Conservation (phyloP, 2,329 filamentous ascomycete genomes). For the Pseudogymnoascus sp. region DNA sequence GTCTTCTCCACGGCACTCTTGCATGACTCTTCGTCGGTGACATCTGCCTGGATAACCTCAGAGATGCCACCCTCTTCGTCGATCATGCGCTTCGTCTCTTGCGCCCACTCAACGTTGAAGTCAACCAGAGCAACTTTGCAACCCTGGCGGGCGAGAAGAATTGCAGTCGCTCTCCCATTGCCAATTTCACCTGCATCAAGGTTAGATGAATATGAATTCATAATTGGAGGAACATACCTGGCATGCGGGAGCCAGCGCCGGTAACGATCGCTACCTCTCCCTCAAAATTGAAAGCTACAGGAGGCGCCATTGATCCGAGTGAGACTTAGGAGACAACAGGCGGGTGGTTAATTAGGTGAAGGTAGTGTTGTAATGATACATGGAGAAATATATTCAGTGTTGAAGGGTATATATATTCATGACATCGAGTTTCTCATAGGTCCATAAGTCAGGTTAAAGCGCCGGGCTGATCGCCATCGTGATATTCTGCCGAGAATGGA, state of each 20-base stretch:
- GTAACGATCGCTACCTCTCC: constrained; percentile 47
- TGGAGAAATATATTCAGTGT: neutral
- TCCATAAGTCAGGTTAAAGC: neutral
- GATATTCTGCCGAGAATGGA: neutral
- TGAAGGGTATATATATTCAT: neutral
- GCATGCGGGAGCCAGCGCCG: constrained; percentile 44
- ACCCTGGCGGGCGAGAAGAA: constrained; percentile 54
- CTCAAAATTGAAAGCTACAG: neutral
- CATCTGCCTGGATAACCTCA: constrained; percentile 44
- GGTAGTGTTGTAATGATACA: neutral
- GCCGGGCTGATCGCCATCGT: neutral
- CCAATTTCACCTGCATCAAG: constrained; percentile 49
- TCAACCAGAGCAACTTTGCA: constrained; percentile 54
- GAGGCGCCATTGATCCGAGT: neutral
- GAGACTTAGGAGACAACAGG: neutral
- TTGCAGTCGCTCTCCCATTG: constrained; percentile 52
- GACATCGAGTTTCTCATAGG: neutral
- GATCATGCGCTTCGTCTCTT: constrained; percentile 36
- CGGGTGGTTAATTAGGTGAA: neutral
- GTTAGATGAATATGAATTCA: neutral
- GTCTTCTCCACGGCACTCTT: constrained; percentile 35
- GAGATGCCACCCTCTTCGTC: constrained; percentile 35
- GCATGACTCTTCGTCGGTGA: constrained; percentile 51
- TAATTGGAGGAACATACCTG: neutral
- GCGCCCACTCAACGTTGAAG: constrained; percentile 42